These are phyloP conservation scores for Pisolithus albus DNA, from an alignment of 768 basidiomycete genomes.

Conservation along the genomic window DNA sequence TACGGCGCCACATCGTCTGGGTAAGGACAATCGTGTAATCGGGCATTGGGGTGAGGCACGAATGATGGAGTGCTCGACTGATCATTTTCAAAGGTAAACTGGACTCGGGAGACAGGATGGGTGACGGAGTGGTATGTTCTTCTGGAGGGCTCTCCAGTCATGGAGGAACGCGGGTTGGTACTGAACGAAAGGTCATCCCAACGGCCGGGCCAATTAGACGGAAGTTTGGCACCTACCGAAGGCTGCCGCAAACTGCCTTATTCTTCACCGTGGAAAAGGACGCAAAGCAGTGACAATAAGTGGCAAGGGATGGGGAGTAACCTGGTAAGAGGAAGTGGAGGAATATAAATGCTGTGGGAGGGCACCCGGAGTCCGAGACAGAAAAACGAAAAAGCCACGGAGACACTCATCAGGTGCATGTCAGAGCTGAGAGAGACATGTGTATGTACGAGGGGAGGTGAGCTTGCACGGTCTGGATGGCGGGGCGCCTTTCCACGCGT, in stretches of 20 bases:
- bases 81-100: slow-evolving; percentile 10
- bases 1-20: slow-evolving; percentile 12
- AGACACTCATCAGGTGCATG: slow-evolving; percentile 19
- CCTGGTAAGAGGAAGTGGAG: slow-evolving; percentile 1
- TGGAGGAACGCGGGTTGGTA: slow-evolving; percentile 5
- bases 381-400: slow-evolving; percentile 24
- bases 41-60: slow-evolving; percentile 11
- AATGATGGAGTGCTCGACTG: slow-evolving; percentile 8
- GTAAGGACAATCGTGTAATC: not conserved
- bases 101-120: slow-evolving; percentile 5
- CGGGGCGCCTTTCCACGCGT: slow-evolving; percentile 13
- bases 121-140: slow-evolving; percentile 11
- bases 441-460: slow-evolving; percentile 19
- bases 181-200: slow-evolving; percentile 20
- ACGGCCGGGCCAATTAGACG: slow-evolving; percentile 6
- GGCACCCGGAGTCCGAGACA: slow-evolving; percentile 1
- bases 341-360: slow-evolving; percentile 6
- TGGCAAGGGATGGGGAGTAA: not conserved
- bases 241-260: slow-evolving; percentile 8
- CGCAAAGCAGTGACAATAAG: slow-evolving; percentile 10
- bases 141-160: slow-evolving; percentile 14
- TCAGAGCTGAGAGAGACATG: slow-evolving; percentile 17
- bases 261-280: slow-evolving; percentile 28
- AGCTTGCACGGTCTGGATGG: slow-evolving; percentile 12
- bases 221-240: slow-evolving; percentile 15